phyloP scores from a whole-genome alignment of 352 stramenopile species.

The Pythium brachiatum region DNA sequence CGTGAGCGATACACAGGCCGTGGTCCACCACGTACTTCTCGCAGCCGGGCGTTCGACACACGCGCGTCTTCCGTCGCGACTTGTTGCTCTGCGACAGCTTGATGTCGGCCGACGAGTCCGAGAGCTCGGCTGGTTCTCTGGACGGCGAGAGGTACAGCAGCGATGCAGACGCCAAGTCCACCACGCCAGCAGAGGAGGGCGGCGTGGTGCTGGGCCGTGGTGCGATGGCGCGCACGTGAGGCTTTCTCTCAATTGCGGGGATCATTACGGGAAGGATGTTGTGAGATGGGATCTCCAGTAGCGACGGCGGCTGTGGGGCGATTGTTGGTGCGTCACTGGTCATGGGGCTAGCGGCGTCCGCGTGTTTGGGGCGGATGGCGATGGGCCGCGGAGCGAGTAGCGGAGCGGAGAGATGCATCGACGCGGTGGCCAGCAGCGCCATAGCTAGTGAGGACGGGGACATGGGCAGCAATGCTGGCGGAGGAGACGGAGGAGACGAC shows the following conservation, averaged over 20 bases:
- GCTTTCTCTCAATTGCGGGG: not conserved
- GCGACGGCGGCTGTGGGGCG: not conserved
- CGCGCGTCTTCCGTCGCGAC: conserved; percentile 43
- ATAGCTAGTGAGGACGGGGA: conserved; percentile 9
- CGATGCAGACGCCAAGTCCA: not conserved
- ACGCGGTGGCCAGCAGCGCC: conserved; percentile 11
- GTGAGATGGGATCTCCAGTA: not conserved
- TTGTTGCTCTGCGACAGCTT: conserved; percentile 7
- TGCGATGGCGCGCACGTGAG: conserved; percentile 10
- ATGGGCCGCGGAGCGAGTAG: not conserved
- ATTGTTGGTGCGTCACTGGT: not conserved
- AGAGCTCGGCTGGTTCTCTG: not conserved
- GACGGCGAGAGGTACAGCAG: not conserved
- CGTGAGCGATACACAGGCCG: conserved; percentile 33
- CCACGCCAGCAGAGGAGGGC: not conserved
- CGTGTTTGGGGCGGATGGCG: conserved; percentile 11
- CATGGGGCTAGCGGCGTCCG: not conserved
- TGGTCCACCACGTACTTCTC: conserved; percentile 61
- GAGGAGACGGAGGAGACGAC: not conserved
- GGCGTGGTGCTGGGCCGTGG: conserved; percentile 4
- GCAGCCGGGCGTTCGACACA: conserved; percentile 43
- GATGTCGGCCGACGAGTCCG: conserved; percentile 8
- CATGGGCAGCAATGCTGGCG: not conserved
- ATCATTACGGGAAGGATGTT: not conserved
- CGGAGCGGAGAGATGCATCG: not conserved